Conservation (phyloP, 305 asterid species). For the Plantago lanceolata region DNA sequence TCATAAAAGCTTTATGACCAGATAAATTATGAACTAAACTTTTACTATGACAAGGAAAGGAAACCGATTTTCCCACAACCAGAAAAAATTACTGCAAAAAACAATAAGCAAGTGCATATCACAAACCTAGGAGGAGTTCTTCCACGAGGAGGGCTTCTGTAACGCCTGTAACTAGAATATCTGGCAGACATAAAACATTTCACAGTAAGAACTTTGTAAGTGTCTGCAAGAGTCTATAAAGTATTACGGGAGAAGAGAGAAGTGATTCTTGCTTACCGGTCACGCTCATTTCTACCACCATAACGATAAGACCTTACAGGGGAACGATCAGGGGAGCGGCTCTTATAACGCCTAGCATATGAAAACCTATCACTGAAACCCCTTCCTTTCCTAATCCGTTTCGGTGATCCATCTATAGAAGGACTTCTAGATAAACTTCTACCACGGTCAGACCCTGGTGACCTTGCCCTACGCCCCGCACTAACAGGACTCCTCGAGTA, state of each 20-base stretch:
- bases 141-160: slow-evolving; percentile 87
- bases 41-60: neutral
- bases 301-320: slow-evolving; percentile 77
- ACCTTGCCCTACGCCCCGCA: slow-evolving; percentile 57
- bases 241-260: slow-evolving; percentile 3
- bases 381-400: slow-evolving; percentile 88
- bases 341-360: slow-evolving; percentile 69
- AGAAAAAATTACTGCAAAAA: neutral
- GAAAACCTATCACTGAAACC: slow-evolving; percentile 91
- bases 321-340: slow-evolving; percentile 85
- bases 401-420: slow-evolving; percentile 80
- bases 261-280: slow-evolving; percentile 42
- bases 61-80: too few species aligned
- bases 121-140: slow-evolving; percentile 77
- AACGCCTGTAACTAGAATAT: slow-evolving; percentile 73
- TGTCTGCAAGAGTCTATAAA: neutral
- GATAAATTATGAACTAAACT: neutral
- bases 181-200: slow-evolving; percentile 28
- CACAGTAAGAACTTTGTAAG: slow-evolving; percentile 1
- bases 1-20: neutral
- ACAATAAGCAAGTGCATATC: slow-evolving; percentile 1
- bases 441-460: slow-evolving; percentile 60
- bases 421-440: slow-evolving; percentile 89
- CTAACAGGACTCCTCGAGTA: slow-evolving; percentile 70
- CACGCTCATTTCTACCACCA: slow-evolving; percentile 72